phyloP scores from a whole-genome alignment of 2,329 filamentous ascomycete species.

The Penicillium sumatraense region DNA sequence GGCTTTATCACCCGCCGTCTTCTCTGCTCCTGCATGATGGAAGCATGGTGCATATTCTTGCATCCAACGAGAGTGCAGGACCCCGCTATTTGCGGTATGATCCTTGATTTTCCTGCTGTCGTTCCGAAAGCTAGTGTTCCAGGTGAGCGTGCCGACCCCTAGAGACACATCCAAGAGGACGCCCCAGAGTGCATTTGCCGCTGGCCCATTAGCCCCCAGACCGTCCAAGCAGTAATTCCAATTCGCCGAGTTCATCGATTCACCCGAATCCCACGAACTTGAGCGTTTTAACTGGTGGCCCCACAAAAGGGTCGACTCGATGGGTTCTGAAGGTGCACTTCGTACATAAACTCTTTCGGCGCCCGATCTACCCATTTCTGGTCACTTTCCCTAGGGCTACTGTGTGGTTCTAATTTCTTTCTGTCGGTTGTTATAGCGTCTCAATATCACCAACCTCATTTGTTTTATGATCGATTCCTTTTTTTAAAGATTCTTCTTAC shows the following conservation, averaged over 20 bases:
- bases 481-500: background rate
- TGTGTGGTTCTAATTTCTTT: slow-evolving; percentile 1
- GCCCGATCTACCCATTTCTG: slow-evolving; percentile 9
- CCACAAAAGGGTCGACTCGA: slow-evolving; percentile 8
- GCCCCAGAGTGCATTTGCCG: slow-evolving; percentile 14
- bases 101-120: background rate
- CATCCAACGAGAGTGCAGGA: slow-evolving; percentile 12
- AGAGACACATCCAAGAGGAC: slow-evolving; percentile 9
- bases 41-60: slow-evolving; percentile 1
- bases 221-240: slow-evolving; percentile 7
- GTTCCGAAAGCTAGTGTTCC: slow-evolving; percentile 11
- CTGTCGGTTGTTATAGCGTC: slow-evolving; percentile 2
- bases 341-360: slow-evolving; percentile 15
- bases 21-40: slow-evolving; percentile 12
- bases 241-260: slow-evolving; percentile 12
- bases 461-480: background rate
- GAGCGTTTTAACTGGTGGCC: slow-evolving; percentile 8
- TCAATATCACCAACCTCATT: background rate
- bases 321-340: slow-evolving; percentile 1
- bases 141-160: slow-evolving; percentile 12
- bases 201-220: slow-evolving; percentile 9
- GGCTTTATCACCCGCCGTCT: slow-evolving; percentile 15
- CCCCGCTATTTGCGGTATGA: background rate
- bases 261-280: slow-evolving; percentile 2
- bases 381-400: slow-evolving; percentile 3